These are phyloP conservation scores for Monosporascus sp. DNA, from an alignment of 2,329 filamentous ascomycete genomes.

Conservation along the genomic window DNA sequence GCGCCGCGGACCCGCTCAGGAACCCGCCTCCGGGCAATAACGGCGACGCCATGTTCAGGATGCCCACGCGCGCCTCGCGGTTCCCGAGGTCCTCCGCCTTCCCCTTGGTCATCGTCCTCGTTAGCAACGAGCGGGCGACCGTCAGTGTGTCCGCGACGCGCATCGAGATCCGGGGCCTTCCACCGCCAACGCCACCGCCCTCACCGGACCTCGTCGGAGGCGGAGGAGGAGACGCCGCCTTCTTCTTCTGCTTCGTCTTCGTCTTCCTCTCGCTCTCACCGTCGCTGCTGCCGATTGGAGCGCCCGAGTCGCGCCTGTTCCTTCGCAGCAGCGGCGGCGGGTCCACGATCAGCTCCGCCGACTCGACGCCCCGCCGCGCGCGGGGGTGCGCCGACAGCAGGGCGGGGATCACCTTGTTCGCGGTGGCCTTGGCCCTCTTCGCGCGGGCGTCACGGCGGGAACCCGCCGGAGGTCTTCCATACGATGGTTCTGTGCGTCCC, in stretches of 20 bases:
- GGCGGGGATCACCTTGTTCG: conserved; percentile 56
- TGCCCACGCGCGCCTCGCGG: conserved; percentile 34
- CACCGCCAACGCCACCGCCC: not conserved
- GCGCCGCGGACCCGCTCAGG: conserved; percentile 52
- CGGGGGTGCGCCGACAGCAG: conserved; percentile 48
- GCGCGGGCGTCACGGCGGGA: conserved; percentile 35
- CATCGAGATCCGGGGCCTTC: conserved; percentile 36
- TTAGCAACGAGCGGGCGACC: conserved; percentile 38
- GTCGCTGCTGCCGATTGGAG: not conserved
- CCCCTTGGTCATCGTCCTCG: not conserved
- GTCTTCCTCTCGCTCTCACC: not conserved
- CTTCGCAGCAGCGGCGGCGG: conserved; percentile 10
- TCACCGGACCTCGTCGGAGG: too few relatives aligned
- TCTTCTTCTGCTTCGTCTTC: not conserved
- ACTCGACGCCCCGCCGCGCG: conserved; percentile 49
- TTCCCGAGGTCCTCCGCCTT: conserved; percentile 10
- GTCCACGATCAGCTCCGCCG: conserved; percentile 42
- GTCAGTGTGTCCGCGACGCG: conserved; percentile 47
- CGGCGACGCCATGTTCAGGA: conserved; percentile 62
- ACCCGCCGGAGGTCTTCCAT: conserved; percentile 21
- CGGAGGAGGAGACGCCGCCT: too few relatives aligned
- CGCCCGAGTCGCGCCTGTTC: not conserved
- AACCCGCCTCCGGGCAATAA: conserved; percentile 58
- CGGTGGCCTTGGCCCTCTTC: conserved; percentile 51
- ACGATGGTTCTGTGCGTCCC: conserved; percentile 26